Conservation (phyloP, 2,329 filamentous ascomycete species). For the Pseudocercospora pini-densiflorae region DNA sequence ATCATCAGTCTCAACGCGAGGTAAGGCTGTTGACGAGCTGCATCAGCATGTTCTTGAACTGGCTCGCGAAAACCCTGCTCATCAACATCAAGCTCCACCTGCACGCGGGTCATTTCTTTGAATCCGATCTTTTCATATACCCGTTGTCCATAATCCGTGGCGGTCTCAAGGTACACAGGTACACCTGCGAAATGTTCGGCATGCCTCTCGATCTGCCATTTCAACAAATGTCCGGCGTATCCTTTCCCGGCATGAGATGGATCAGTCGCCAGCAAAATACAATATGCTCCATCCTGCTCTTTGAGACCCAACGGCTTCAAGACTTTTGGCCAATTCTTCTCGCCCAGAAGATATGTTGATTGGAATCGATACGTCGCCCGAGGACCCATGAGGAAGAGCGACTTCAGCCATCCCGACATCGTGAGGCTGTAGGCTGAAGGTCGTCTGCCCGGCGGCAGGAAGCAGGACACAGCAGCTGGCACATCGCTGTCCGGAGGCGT, state of each 20-base stretch:
- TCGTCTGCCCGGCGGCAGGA: not conserved
- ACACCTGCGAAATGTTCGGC: not conserved
- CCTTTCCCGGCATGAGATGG: slow-evolving; percentile 13
- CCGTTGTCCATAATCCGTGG: slow-evolving; percentile 13
- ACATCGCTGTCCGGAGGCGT: not conserved
- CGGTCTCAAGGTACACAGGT: slow-evolving; percentile 12
- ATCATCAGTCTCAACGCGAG: not conserved
- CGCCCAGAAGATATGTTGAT: not conserved
- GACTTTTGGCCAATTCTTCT: slow-evolving; percentile 3
- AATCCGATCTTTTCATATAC: slow-evolving; percentile 15
- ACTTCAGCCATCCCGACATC: not conserved
- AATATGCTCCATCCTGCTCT: not conserved
- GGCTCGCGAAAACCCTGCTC: not conserved
- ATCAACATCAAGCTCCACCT: not conserved
- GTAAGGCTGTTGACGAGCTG: not conserved
- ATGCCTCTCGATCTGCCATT: slow-evolving; percentile 5
- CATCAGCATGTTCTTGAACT: not conserved
- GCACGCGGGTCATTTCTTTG: slow-evolving; percentile 7
- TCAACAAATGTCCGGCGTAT: slow-evolving; percentile 8
- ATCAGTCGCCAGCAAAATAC: slow-evolving; percentile 4
- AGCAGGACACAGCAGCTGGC: slow-evolving; percentile 2
- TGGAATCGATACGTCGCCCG: slow-evolving; percentile 4
- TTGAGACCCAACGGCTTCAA: not conserved
- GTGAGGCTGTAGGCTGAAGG: not conserved
- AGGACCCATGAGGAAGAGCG: not conserved